Conservation (phyloP, 192 early-diverging fungal genomes). For the Gonapodya prolifera region DNA sequence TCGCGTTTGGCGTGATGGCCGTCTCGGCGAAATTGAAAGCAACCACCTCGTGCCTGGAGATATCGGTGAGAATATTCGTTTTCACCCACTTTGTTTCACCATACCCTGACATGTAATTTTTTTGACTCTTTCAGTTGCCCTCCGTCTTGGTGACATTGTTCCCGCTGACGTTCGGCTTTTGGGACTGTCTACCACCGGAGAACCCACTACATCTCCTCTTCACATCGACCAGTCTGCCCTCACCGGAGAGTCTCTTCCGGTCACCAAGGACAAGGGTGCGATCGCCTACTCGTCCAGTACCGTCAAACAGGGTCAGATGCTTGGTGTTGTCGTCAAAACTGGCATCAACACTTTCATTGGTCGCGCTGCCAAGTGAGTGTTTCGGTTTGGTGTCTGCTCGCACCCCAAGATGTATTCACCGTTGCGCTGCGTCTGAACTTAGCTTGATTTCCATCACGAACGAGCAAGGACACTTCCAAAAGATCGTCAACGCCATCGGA, state of each 20-base stretch:
- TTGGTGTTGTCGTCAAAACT: conserved; percentile 85
- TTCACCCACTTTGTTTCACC: too few species aligned
- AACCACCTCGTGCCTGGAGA: conserved; percentile 79
- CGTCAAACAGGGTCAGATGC: conserved; percentile 89
- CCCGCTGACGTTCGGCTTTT: conserved; percentile 80
- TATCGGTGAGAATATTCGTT: too few species aligned
- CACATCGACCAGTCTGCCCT: conserved; percentile 88
- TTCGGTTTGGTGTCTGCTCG: too few species aligned
- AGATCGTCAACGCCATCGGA: conserved; percentile 83
- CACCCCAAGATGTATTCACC: too few species aligned
- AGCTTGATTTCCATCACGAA: conserved; percentile 73
- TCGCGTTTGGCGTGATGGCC: conserved; percentile 64
- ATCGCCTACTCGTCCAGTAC: conserved; percentile 86
- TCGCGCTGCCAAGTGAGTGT: conserved; percentile 59
- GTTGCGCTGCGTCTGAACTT: too few species aligned
- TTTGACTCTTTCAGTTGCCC: too few species aligned
- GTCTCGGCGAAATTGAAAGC: conserved; percentile 56
- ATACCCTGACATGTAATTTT: too few species aligned
- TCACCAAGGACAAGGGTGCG: conserved; percentile 65
- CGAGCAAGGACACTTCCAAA: conserved; percentile 95
- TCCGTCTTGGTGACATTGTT: conserved; percentile 88
- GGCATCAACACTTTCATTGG: conserved; percentile 91
- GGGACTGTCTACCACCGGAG: conserved; percentile 62
- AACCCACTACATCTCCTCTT: conserved; percentile 61
- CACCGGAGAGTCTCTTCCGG: conserved; percentile 88